phyloP scores from a whole-genome alignment of 257 asterid genomes.

The Echium plantagineum region DNA sequence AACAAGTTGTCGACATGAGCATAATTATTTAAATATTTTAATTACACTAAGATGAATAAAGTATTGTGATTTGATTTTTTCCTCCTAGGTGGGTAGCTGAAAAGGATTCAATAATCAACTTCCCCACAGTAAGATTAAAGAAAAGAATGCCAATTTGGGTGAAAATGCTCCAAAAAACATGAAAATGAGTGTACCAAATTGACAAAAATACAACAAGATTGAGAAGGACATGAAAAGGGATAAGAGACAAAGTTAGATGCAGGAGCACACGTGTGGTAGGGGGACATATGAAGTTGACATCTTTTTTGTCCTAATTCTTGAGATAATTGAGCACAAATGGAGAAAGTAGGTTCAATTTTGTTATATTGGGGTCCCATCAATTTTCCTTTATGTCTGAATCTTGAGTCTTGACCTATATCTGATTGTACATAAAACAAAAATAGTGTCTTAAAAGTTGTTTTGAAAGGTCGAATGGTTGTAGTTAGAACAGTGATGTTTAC shows the following conservation, averaged over 20 bases:
- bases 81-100: conserved; percentile 71
- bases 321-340: neutral
- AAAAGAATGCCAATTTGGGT: conserved; percentile 71
- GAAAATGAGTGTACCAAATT: neutral
- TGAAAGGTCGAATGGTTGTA: neutral
- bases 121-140: conserved; percentile 86
- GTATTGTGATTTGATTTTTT: neutral
- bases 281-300: conserved; percentile 7
- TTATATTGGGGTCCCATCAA: neutral
- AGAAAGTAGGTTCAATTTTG: neutral
- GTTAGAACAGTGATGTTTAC: too few relatives aligned
- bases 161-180: neutral
- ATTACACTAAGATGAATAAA: neutral
- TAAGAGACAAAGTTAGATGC: neutral
- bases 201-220: neutral
- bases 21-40: neutral
- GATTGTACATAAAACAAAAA: neutral
- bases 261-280: conserved; percentile 13
- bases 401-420: neutral
- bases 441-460: neutral
- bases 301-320: conserved; percentile 4
- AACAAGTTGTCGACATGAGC: neutral
- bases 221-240: neutral
- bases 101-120: conserved; percentile 58
- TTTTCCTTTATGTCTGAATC: neutral